Conservation (phyloP, 768 basidiomycete genomes). For the Cystobasidium onofrii region DNA sequence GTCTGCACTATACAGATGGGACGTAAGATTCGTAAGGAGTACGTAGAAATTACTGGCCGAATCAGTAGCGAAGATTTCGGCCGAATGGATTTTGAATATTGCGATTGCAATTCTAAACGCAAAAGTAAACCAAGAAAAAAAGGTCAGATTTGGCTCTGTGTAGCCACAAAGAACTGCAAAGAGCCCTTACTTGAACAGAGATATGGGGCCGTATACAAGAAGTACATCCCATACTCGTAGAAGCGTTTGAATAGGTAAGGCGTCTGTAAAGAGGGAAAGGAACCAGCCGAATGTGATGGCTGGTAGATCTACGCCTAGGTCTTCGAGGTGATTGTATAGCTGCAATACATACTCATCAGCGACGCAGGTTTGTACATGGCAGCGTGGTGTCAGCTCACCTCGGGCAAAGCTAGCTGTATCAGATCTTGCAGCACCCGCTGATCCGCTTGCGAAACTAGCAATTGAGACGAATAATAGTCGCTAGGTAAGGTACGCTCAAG, state of each 20-base stretch:
- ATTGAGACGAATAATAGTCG: slow-evolving; percentile 85
- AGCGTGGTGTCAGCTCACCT: slow-evolving; percentile 2
- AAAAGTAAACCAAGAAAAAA: too few relatives aligned
- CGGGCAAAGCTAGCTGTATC: slow-evolving; percentile 50
- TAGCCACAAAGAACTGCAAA: neutral
- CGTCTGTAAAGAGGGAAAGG: slow-evolving; percentile 88
- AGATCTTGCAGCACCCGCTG: slow-evolving; percentile 83
- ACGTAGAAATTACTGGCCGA: slow-evolving; percentile 84
- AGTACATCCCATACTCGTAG: slow-evolving; percentile 88
- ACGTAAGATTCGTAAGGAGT: slow-evolving; percentile 77
- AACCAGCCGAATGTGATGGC: slow-evolving; percentile 99
- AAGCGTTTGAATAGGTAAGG: slow-evolving; percentile 85
- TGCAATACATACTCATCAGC: slow-evolving; percentile 55
- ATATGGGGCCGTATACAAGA: slow-evolving; percentile 48
- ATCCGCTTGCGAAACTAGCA: slow-evolving; percentile 87
- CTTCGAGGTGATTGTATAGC: slow-evolving; percentile 63
- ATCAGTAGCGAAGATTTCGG: slow-evolving; percentile 71
- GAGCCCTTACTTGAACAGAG: neutral
- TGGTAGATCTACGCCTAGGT: slow-evolving; percentile 77
- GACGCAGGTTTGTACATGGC: neutral
- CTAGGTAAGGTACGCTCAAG: slow-evolving; percentile 80
- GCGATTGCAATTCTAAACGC: slow-evolving; percentile 73
- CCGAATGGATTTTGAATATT: slow-evolving; percentile 73
- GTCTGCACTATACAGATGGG: slow-evolving; percentile 87
- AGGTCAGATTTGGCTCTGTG: neutral